These are phyloP conservation scores for Penicillium waksmanii DNA, from an alignment of 495 filamentous ascomycete species.

Conservation along the genomic window DNA sequence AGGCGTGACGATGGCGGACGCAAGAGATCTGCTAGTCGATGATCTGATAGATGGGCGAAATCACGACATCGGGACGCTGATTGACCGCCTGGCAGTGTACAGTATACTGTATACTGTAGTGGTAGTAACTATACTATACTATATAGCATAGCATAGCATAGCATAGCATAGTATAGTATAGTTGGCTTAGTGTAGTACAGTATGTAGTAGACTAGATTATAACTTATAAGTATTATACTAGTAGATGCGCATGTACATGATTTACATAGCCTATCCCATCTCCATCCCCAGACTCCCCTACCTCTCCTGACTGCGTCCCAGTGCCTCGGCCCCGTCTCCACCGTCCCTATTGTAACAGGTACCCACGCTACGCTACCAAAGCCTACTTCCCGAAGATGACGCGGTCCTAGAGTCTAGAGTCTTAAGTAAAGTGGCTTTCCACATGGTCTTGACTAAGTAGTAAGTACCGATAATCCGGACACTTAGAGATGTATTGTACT, in stretches of 20 bases:
- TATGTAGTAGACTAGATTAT: too few species aligned
- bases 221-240: too few species aligned
- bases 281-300: neutral
- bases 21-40: slow-evolving; percentile 38
- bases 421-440: neutral
- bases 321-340: neutral
- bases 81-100: slow-evolving; percentile 25
- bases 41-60: slow-evolving; percentile 57
- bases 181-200: too few species aligned
- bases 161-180: too few species aligned
- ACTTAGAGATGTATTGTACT: too few species aligned
- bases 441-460: too few species aligned
- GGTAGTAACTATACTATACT: neutral
- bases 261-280: neutral
- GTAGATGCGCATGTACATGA: too few species aligned
- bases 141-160: neutral
- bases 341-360: neutral
- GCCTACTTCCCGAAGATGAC: neutral
- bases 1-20: slow-evolving; percentile 1
- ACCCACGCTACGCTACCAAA: too few species aligned
- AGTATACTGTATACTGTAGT: neutral
- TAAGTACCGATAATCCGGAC: too few species aligned
- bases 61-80: slow-evolving; percentile 51
- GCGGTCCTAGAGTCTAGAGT: neutral
- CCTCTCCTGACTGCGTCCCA: neutral